Evolutionary conservation across 2,329 filamentous ascomycete species (phyloP).

Genomic region (Amauroascus niger): DNA sequence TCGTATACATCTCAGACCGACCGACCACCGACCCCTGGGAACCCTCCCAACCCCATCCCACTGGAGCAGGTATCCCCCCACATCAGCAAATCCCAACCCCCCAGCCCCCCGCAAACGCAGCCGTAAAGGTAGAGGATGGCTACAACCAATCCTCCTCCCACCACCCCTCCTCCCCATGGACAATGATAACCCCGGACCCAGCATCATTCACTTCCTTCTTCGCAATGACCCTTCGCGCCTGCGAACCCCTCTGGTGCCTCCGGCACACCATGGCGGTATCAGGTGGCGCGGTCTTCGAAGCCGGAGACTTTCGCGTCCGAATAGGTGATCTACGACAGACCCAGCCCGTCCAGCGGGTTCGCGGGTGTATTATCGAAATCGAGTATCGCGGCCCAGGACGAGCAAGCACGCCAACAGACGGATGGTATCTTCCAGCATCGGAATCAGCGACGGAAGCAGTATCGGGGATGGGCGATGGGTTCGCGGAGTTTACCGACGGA

Average conservation of each 20-base stretch:
- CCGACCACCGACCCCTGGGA: slow-evolving; percentile 16
- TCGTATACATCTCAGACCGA: slow-evolving; percentile 33
- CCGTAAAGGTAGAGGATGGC: neutral
- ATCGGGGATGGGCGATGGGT: neutral
- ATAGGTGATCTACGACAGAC: slow-evolving; percentile 37
- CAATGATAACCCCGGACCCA: slow-evolving; percentile 34
- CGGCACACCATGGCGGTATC: slow-evolving; percentile 32
- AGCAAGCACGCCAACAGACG: neutral
- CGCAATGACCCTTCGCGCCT: slow-evolving; percentile 34
- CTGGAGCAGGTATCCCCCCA: neutral
- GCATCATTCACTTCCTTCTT: slow-evolving; percentile 30
- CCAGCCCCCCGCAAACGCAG: slow-evolving; percentile 1
- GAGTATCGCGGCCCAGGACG: slow-evolving; percentile 32
- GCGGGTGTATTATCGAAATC: slow-evolving; percentile 39
- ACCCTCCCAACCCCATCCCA: neutral
- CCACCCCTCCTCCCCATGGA: slow-evolving; percentile 20
- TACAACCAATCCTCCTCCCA: slow-evolving; percentile 3
- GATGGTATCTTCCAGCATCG: neutral
- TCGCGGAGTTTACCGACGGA: neutral
- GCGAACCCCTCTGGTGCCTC: slow-evolving; percentile 36
- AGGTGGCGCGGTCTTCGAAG: slow-evolving; percentile 32
- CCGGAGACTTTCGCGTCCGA: slow-evolving; percentile 36
- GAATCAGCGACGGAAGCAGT: neutral
- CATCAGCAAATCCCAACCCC: slow-evolving; percentile 4
- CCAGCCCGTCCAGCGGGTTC: slow-evolving; percentile 28